Base-by-base conservation (phyloP, 1,284 basidiomycete species). In the Hemileccinum hortonii region DNA sequence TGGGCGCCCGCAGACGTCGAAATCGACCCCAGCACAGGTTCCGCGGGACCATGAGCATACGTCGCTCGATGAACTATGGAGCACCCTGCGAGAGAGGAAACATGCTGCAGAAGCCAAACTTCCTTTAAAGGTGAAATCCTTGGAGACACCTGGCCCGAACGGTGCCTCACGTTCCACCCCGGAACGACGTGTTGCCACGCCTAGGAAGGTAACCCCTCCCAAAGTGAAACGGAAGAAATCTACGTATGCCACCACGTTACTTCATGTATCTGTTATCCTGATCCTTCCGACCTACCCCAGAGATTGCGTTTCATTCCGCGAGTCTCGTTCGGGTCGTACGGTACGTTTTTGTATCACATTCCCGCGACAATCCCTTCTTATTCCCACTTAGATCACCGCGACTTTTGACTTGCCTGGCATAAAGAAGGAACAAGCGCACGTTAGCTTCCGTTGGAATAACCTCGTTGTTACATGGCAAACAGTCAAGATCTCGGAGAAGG, bases 381-480 rank as follows among this genome's bases (percentile, higher is more conserved):
- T 58, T 55, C 42, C 67, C 64, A 43, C 55, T 29, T 47, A 61
- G 66, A 70, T 71, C 40, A 74, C 70, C 33, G 78, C 77, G 26
- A 75, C 72, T 37, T 86, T 88, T 64, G 83, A 87, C 54, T 71
- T 89, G 61, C 76, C 76, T 3, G 83, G 84, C 30, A 78, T 87
- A 45, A 75, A 75, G 61, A 88, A 87, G 64, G 76, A 86, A 53
- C 82, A 89, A 54, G 80, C 87, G 52, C 86, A 88, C 57, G 82
- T 89, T 60, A 86, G 80, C 62, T 88, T 80, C 59, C 83, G 84
- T 51, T 74, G 77, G 47, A 80, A 77, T 57, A 71, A 80, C 33
- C 69, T 89, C n/a, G 73, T 86, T 26, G 73, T 89, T 37, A 83
- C 79, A n/a, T 89, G 87, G 85, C 74, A 79, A 52, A 77, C 73